Conservation (phyloP, 768 basidiomycete genomes). For the Termitomyces sp. region DNA sequence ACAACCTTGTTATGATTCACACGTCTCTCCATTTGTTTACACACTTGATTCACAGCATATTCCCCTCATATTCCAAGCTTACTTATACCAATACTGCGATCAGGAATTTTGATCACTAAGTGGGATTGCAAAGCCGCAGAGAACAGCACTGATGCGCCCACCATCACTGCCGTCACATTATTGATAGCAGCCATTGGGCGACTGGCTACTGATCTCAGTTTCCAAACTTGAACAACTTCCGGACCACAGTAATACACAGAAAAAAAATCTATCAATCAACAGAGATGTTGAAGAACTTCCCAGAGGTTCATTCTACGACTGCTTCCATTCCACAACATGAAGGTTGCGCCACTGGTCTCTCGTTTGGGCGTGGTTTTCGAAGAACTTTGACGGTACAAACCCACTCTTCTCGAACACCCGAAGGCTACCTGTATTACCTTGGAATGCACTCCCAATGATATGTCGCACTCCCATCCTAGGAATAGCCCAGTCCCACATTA, state of each 20-base stretch:
- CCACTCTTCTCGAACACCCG: constrained; percentile 68
- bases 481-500: constrained; percentile 57
- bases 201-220: background rate
- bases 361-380: constrained; percentile 32
- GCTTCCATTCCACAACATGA: constrained; percentile 30
- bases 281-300: background rate
- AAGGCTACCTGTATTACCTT: constrained; percentile 54
- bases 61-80: background rate
- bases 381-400: constrained; percentile 35
- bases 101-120: background rate
- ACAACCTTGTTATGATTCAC: constrained; percentile 1
- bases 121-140: background rate
- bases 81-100: no score
- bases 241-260: background rate
- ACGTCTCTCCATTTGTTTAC: background rate
- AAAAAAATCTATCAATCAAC: background rate
- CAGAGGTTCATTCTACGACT: background rate
- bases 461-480: constrained; percentile 55
- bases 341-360: constrained; percentile 32
- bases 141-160: background rate
- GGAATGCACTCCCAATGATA: constrained; percentile 39
- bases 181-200: background rate
- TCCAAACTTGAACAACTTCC: background rate
- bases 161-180: background rate
- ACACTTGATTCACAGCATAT: background rate